Conservation (phyloP, 306 rosid species). For the Corylus heterophylla region DNA sequence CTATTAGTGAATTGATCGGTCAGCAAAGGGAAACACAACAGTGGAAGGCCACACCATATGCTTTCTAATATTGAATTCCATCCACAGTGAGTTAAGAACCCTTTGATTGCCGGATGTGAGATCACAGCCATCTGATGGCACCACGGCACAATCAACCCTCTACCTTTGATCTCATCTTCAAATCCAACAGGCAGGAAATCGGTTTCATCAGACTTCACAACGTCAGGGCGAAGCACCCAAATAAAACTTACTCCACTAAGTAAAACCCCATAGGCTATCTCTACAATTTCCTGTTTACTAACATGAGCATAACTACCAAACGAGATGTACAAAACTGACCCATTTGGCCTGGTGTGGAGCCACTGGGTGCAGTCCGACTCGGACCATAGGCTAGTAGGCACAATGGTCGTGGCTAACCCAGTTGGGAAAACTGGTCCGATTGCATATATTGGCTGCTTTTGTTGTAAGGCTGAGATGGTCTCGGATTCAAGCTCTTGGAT, state of each 20-base stretch:
- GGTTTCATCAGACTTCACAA: conserved; percentile 3
- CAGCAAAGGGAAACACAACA: conserved; percentile 33
- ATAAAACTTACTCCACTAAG: conserved; percentile 4
- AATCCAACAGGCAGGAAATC: conserved; percentile 15
- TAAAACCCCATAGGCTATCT: conserved; percentile 2
- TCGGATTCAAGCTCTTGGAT: conserved; percentile 39
- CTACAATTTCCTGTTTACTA: neutral
- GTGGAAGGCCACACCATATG: conserved; percentile 32
- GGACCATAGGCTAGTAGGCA: conserved; percentile 10
- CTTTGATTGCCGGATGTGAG: conserved; percentile 34
- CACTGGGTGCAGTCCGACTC: conserved; percentile 10
- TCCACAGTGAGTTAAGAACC: conserved; percentile 43
- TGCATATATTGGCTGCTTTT: conserved; percentile 33
- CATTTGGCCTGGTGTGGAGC: neutral
- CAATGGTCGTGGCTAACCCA: neutral
- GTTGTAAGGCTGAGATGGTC: conserved; percentile 29
- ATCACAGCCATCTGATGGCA: conserved; percentile 36
- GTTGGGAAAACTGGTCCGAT: conserved; percentile 17
- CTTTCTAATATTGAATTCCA: conserved; percentile 43
- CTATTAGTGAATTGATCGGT: conserved; percentile 35
- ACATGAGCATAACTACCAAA: conserved; percentile 8
- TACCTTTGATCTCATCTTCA: conserved; percentile 20
- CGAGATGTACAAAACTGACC: neutral
- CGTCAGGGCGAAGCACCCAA: conserved; percentile 2
- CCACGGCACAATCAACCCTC: conserved; percentile 33